Base-by-base conservation (phyloP, 768 basidiomycete species). In the Pleurotus tuber-regium region DNA sequence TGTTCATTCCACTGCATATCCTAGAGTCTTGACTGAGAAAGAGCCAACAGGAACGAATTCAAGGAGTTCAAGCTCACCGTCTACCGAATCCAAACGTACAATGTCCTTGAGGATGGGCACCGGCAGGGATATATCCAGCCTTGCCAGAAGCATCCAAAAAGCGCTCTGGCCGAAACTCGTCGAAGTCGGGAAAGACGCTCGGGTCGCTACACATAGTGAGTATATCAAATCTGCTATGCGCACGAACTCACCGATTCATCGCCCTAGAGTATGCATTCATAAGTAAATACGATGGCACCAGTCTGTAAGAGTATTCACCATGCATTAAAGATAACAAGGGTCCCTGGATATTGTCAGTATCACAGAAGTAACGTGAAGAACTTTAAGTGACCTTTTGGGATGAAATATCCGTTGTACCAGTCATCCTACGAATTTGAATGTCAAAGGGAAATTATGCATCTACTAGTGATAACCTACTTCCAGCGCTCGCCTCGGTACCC, bases 41-140 rank as follows among this genome's bases (percentile, higher is more conserved):
- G n/a, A n/a, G n/a, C n/a, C n/a, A n/a, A n/a, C n/a, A n/a, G n/a
- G n/a, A n/a, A n/a, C n/a, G n/a, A n/a, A n/a, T n/a, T n/a, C n/a
- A n/a, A n/a, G n/a, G n/a, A n/a, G n/a, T n/a, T n/a, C n/a, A n/a
- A n/a, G n/a, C n/a, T 54, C 48, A 26, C 29, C 21, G 12, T 24
- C 60, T 40, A 38, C 62, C 55, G 51, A 59, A 58, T 25, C 62
- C 61, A 35, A 48, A 63, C 9, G 57, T 58, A 23, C 56, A 41
- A 40, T 66, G 64, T n/a, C 62, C 60, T 51, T 61, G 61, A 24
- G 59, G 56, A 18, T 59, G 59, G 1, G 64, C 60, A 12, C 60
- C 59, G 10, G 51, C 56, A 30, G 54, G 54, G 16, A 49, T 33
- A 30, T 19, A 43, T 46, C 59, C n/a, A 53, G 52, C 16, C 52